A percentile compares a stretch with the other conserved stretches of the same genome.
Conservation (phyloP, 176 grass and related monocot genomes). For the Thalia dealbata region DNA sequence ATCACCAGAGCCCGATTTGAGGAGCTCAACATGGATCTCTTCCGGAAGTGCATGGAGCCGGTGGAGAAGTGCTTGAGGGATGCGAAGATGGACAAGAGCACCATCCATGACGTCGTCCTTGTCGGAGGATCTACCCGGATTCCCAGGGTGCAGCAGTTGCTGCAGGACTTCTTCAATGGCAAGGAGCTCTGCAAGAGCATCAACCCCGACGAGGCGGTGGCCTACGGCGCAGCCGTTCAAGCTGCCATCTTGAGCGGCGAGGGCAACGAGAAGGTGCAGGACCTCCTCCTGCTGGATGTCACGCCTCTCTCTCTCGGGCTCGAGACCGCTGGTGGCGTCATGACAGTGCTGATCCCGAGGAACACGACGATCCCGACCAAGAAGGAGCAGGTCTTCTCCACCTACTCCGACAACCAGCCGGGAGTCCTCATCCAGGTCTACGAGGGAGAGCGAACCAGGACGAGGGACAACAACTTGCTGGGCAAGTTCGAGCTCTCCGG, state of each 20-base stretch:
- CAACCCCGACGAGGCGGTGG: slow-evolving; percentile 95
- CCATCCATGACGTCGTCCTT: slow-evolving; percentile 71
- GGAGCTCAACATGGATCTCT: slow-evolving; percentile 96
- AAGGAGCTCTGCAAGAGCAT: slow-evolving; percentile 98
- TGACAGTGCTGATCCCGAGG: slow-evolving; percentile 69
- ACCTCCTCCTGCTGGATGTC: slow-evolving; percentile 70
- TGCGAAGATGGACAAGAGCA: slow-evolving; percentile 93
- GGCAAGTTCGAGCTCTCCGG: slow-evolving; percentile 88
- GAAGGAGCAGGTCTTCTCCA: slow-evolving; percentile 92
- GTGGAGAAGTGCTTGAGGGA: slow-evolving; percentile 94
- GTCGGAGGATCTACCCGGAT: slow-evolving; percentile 89
- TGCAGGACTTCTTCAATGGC: slow-evolving; percentile 93
- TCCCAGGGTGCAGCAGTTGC: slow-evolving; percentile 72
- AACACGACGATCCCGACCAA: slow-evolving; percentile 84
- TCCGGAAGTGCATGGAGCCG: slow-evolving; percentile 85
- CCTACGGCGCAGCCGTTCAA: slow-evolving; percentile 81
- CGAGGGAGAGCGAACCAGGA: slow-evolving; percentile 72
- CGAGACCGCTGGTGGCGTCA: slow-evolving; percentile 69
- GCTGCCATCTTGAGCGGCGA: slow-evolving; percentile 78
- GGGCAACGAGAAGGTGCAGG: slow-evolving; percentile 83
- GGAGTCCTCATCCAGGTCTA: slow-evolving; percentile 89
- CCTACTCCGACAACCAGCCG: slow-evolving; percentile 86
- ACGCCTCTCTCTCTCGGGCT: slow-evolving; percentile 61
- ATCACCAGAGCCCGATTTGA: slow-evolving; percentile 87
- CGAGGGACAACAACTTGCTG: slow-evolving; percentile 74